These are phyloP conservation scores for Epichloe sylvatica DNA, from an alignment of 2,329 filamentous ascomycete genomes.

Conservation along the genomic window DNA sequence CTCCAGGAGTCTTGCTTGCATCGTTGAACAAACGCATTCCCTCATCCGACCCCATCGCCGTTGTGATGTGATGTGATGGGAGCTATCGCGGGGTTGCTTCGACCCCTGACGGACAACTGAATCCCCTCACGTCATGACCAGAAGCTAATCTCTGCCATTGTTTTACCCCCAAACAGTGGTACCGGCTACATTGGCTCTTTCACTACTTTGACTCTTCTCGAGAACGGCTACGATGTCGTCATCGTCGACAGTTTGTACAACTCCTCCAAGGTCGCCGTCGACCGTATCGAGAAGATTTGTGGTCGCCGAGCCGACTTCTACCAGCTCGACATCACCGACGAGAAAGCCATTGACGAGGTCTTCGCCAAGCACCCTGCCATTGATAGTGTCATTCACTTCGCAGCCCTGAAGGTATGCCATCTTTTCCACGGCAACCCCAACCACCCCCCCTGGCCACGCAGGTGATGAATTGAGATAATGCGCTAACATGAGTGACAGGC, in stretches of 20 bases:
- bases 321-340: constrained; percentile 77
- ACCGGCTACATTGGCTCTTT: constrained; percentile 99
- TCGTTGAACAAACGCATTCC: neutral
- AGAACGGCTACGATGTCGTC: constrained; percentile 92
- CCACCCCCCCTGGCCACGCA: neutral
- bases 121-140: neutral
- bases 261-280: constrained; percentile 78
- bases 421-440: too few species aligned
- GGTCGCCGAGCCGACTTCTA: constrained; percentile 79
- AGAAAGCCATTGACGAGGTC: constrained; percentile 68
- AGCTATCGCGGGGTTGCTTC: neutral
- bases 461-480: too few species aligned
- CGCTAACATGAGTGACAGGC: constrained; percentile 39
- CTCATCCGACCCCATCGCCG: neutral
- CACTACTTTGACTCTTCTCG: constrained; percentile 78
- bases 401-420: constrained; percentile 67
- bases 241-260: constrained; percentile 97
- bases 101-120: neutral
- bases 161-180: constrained; percentile 46
- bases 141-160: constrained; percentile 9
- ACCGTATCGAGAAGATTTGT: constrained; percentile 86
- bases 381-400: constrained; percentile 97
- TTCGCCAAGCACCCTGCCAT: constrained; percentile 84
- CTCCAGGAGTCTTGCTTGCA: neutral
- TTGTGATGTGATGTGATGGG: too few species aligned